Conservation (phyloP, 1,284 basidiomycete species). For the Fomes fomentarius region DNA sequence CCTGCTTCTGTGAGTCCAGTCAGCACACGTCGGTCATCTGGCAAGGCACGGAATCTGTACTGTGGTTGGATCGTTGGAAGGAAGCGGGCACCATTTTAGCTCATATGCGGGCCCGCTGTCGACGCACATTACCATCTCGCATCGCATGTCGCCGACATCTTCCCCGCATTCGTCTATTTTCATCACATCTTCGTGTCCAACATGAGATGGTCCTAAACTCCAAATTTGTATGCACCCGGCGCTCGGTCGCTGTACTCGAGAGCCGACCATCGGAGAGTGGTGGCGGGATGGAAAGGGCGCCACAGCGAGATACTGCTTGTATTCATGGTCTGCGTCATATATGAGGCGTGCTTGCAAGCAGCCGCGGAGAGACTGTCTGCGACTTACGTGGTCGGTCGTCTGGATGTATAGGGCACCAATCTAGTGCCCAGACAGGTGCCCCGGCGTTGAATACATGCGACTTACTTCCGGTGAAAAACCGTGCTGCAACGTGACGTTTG, state of each 20-base stretch:
- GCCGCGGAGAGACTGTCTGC: background rate
- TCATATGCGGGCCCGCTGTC: slow-evolving; percentile 77
- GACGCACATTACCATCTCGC: slow-evolving; percentile 79
- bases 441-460: slow-evolving; percentile 82
- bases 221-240: slow-evolving; percentile 76
- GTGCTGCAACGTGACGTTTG: slow-evolving; percentile 27
- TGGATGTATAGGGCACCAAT: slow-evolving; percentile 86
- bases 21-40: too few relatives aligned
- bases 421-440: slow-evolving; percentile 83
- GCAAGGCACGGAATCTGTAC: slow-evolving; percentile 13
- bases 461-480: slow-evolving; percentile 49
- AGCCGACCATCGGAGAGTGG: slow-evolving; percentile 64
- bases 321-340: slow-evolving; percentile 45
- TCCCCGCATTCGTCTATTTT: slow-evolving; percentile 16
- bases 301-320: slow-evolving; percentile 83
- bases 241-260: slow-evolving; percentile 51
- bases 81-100: slow-evolving; percentile 89
- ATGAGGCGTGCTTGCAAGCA: background rate
- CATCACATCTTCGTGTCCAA: slow-evolving; percentile 28
- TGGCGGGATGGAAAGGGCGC: slow-evolving; percentile 68
- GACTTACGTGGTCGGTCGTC: slow-evolving; percentile 59
- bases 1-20: too few relatives aligned
- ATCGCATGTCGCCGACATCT: slow-evolving; percentile 50
- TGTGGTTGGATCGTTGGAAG: slow-evolving; percentile 60
- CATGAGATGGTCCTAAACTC: slow-evolving; percentile 37